Conservation (phyloP, 768 basidiomycete genomes). For the Mycena metata region DNA sequence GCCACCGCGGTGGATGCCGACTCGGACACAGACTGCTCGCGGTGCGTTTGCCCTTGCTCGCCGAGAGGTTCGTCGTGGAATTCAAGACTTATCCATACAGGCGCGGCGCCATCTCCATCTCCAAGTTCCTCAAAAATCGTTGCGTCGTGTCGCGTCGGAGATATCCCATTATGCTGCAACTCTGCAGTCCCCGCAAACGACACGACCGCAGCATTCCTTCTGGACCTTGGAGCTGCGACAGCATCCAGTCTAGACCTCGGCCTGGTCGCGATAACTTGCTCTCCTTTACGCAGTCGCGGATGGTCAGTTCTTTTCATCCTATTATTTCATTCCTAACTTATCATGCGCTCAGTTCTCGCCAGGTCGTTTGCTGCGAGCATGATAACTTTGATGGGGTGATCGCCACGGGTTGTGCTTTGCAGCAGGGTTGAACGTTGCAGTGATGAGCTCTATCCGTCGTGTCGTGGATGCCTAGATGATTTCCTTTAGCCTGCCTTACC, state of each 20-base stretch:
- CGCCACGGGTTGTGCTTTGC: slow-evolving; percentile 52
- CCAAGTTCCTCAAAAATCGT: not conserved
- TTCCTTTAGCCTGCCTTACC: too few relatives aligned
- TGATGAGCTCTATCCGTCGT: too few relatives aligned
- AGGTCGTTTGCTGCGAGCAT: slow-evolving; percentile 63
- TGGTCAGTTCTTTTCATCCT: not conserved
- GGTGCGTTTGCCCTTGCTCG: not conserved
- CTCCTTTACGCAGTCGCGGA: not conserved
- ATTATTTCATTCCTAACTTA: not conserved
- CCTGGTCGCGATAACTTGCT: slow-evolving; percentile 15
- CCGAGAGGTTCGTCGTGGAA: not conserved
- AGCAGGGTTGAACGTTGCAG: not conserved
- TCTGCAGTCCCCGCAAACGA: slow-evolving; percentile 12
- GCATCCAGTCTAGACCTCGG: not conserved
- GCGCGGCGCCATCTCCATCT: slow-evolving; percentile 4
- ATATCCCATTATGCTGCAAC: slow-evolving; percentile 11
- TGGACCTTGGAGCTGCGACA: not conserved
- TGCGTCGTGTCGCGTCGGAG: not conserved
- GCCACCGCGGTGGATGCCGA: slow-evolving; percentile 24
- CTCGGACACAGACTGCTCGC: not conserved
- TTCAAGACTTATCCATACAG: not conserved
- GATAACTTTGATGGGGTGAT: slow-evolving; percentile 61
- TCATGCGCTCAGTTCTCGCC: slow-evolving; percentile 45
- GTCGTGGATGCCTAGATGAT: too few relatives aligned
- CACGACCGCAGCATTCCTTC: slow-evolving; percentile 43